These are phyloP conservation scores for Cercospora sp. DNA, from an alignment of 2,329 filamentous ascomycete species.

Conservation along the genomic window DNA sequence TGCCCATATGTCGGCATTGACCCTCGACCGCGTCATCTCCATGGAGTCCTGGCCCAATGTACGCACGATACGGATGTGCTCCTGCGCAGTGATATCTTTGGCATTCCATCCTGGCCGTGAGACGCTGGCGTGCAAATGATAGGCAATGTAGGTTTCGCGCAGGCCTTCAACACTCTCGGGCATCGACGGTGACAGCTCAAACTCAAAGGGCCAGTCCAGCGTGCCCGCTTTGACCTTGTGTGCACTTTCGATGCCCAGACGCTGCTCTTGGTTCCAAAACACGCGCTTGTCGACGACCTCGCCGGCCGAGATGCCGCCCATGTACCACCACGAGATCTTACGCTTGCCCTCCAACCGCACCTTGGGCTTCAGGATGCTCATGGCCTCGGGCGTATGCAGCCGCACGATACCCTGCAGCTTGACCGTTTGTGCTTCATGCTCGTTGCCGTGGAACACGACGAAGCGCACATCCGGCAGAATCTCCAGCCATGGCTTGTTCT, in stretches of 20 bases:
- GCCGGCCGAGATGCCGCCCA: slow-evolving; percentile 39
- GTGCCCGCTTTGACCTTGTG: slow-evolving; percentile 53
- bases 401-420: slow-evolving; percentile 50
- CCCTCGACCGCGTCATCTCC: slow-evolving; percentile 51
- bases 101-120: slow-evolving; percentile 77
- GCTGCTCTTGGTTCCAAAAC: slow-evolving; percentile 49
- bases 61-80: slow-evolving; percentile 55
- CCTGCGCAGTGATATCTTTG: slow-evolving; percentile 80
- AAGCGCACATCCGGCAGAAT: slow-evolving; percentile 51
- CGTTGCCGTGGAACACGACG: slow-evolving; percentile 52
- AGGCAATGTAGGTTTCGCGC: slow-evolving; percentile 80
- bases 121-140: slow-evolving; percentile 87
- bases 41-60: slow-evolving; percentile 67
- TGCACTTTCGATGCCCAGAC: slow-evolving; percentile 48
- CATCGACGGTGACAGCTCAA: slow-evolving; percentile 49
- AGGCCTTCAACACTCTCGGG: slow-evolving; percentile 91
- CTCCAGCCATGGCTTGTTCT: slow-evolving; percentile 41
- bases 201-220: slow-evolving; percentile 54
- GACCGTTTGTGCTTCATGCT: slow-evolving; percentile 47
- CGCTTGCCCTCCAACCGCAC: slow-evolving; percentile 50
- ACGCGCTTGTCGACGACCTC: slow-evolving; percentile 50
- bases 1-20: slow-evolving; percentile 93
- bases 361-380: slow-evolving; percentile 50
- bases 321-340: slow-evolving; percentile 47
- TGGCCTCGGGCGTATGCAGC: slow-evolving; percentile 49